Conservation (phyloP, 1,139 yeast species). For the Taphrina betulina region DNA sequence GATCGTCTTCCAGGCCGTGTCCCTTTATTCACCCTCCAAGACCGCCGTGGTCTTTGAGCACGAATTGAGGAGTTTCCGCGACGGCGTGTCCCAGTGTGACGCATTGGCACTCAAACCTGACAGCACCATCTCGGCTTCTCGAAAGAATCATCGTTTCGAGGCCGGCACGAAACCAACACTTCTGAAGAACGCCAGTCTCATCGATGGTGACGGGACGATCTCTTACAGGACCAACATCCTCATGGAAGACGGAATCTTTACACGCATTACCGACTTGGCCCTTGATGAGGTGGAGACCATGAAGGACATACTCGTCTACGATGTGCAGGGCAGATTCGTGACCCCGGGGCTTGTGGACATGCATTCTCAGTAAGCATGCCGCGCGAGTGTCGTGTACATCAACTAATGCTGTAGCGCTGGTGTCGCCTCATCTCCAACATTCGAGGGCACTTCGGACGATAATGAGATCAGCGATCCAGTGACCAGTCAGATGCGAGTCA, state of each 20-base stretch:
- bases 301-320: constrained; percentile 2
- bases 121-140: no score
- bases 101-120: no score
- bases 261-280: not conserved
- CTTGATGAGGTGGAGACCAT: not conserved
- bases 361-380: no score
- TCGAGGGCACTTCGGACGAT: constrained; percentile 7
- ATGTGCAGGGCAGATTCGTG: constrained; percentile 15
- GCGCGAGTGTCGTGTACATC: no score
- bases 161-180: constrained; percentile 3
- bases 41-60: no score
- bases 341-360: constrained; percentile 23
- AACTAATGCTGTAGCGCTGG: no score
- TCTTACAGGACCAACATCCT: constrained; percentile 3
- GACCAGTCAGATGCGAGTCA: constrained; percentile 18
- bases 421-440: constrained; percentile 3
- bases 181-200: constrained; percentile 10
- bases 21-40: no score
- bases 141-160: constrained; percentile 6
- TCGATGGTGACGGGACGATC: constrained; percentile 18
- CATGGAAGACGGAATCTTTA: constrained; percentile 9
- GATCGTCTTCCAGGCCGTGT: no score
- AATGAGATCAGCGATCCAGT: constrained; percentile 15
- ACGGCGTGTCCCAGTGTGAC: no score
- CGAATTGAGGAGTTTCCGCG: no score